A percentile compares a stretch with the other conserved stretches of the same genome.
These are phyloP conservation scores for Raffaelea albimanens DNA, from an alignment of 2,329 filamentous ascomycete genomes.

Conservation along the genomic window DNA sequence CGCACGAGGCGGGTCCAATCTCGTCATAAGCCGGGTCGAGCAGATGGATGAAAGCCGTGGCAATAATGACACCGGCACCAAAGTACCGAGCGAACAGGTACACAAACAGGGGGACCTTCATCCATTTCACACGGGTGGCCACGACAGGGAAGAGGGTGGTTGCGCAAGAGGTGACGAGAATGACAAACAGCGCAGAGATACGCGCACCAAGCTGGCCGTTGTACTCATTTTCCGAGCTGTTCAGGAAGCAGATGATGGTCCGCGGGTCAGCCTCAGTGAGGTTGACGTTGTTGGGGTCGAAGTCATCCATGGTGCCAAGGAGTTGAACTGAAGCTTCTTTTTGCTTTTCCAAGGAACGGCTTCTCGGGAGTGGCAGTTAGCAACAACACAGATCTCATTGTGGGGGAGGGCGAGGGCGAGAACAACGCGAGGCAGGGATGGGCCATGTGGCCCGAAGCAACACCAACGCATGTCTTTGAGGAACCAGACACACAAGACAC, in stretches of 20 bases:
- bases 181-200: conserved; percentile 67
- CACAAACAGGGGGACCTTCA: conserved; percentile 52
- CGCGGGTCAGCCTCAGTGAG: conserved; percentile 29
- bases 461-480: no score
- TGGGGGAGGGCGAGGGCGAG: no score
- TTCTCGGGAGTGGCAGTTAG: no score
- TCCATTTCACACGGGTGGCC: conserved; percentile 45
- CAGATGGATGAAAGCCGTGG: conserved; percentile 86
- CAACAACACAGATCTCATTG: no score
- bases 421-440: no score
- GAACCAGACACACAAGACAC: no score
- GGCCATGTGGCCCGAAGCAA: no score
- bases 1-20: conserved; percentile 36
- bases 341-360: no score
- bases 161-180: conserved; percentile 50
- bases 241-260: conserved; percentile 41
- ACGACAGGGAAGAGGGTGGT: conserved; percentile 60
- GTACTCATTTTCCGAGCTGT: conserved; percentile 38
- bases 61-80: conserved; percentile 86
- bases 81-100: conserved; percentile 86
- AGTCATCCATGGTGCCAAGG: conserved; percentile 12
- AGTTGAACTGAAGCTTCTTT: background rate
- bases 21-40: conserved; percentile 71
- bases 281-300: conserved; percentile 32
- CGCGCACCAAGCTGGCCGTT: conserved; percentile 52